Conservation (phyloP, 805 yeast species). For the Maudiozyma pseudohumilis region DNA sequence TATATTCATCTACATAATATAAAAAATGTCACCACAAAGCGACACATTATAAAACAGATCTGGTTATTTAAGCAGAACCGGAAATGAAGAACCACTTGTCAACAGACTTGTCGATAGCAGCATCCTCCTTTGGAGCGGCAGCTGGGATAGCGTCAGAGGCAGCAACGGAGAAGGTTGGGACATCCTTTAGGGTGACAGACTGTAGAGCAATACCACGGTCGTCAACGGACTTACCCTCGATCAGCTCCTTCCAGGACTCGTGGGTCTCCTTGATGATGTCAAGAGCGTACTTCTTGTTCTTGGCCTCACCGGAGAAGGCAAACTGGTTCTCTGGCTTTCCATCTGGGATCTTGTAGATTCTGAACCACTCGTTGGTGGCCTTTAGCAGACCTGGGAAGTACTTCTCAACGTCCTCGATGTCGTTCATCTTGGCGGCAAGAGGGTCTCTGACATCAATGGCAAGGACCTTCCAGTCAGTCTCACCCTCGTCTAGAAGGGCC, state of each 20-base stretch:
- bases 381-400: slow-evolving; percentile 88
- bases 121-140: slow-evolving; percentile 66
- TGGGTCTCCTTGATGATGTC: slow-evolving; percentile 74
- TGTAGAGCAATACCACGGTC: slow-evolving; percentile 62
- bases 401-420: slow-evolving; percentile 82
- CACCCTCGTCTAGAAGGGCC: slow-evolving; percentile 91
- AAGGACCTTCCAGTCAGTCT: slow-evolving; percentile 85
- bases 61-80: slow-evolving; percentile 43
- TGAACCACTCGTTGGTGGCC: slow-evolving; percentile 96
- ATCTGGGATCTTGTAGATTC: slow-evolving; percentile 94
- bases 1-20: too few relatives aligned
- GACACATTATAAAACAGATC: too few relatives aligned
- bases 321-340: slow-evolving; percentile 95
- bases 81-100: slow-evolving; percentile 99
- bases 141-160: slow-evolving; percentile 49
- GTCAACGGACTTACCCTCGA: slow-evolving; percentile 51
- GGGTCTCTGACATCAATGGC: slow-evolving; percentile 85
- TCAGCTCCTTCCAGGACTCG: slow-evolving; percentile 73
- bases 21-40: too few relatives aligned
- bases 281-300: slow-evolving; percentile 76
- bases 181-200: slow-evolving; percentile 57
- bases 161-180: slow-evolving; percentile 44
- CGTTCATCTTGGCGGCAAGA: slow-evolving; percentile 75
- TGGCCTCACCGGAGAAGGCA: slow-evolving; percentile 93
- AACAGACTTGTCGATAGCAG: slow-evolving; percentile 90